A percentile compares a stretch with the other conserved stretches of the same genome.
These are phyloP conservation scores for Tephrocybe sp. DNA, from an alignment of 768 basidiomycete genomes.

Conservation along the genomic window DNA sequence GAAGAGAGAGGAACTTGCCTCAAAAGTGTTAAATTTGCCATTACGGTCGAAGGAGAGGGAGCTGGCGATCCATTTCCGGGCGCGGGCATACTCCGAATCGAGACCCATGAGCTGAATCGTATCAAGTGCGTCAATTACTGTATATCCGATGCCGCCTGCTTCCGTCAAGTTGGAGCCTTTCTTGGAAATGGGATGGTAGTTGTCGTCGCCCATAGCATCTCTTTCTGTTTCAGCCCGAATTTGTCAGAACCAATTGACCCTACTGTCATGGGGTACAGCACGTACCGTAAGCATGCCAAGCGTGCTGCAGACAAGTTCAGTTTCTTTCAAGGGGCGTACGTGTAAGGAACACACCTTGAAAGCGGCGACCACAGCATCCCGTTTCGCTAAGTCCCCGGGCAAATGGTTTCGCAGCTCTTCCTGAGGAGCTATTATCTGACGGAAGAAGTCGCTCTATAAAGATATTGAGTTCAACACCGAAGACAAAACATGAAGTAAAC, in stretches of 20 bases:
- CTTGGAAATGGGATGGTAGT: constrained; percentile 82
- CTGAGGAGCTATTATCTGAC: background rate
- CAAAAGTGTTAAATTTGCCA: constrained; percentile 83
- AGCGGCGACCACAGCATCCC: constrained; percentile 70
- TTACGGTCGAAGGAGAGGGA: constrained; percentile 77
- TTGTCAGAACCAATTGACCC: background rate
- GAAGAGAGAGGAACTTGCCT: constrained; percentile 46
- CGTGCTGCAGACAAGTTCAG: constrained; percentile 54
- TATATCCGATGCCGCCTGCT: constrained; percentile 84
- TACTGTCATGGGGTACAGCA: background rate
- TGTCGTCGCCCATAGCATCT: constrained; percentile 90
- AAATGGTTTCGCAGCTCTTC: constrained; percentile 6
- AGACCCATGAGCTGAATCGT: constrained; percentile 88
- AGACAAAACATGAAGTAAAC: background rate
- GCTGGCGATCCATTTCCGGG: constrained; percentile 73
- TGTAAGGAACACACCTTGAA: constrained; percentile 49
- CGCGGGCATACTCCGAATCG: constrained; percentile 73
- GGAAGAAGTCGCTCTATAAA: constrained; percentile 2
- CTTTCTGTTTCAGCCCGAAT: constrained; percentile 60
- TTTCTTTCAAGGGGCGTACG: constrained; percentile 4
- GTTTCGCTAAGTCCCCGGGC: constrained; percentile 55
- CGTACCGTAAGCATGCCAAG: constrained; percentile 80
- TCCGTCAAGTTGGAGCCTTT: constrained; percentile 74
- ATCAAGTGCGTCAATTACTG: constrained; percentile 87
- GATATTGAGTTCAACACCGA: background rate